Percentiles rank a stretch among this genome's conserved stretches.
These are phyloP conservation scores for Actinomortierella ambigua DNA, from an alignment of 371 early-diverging fungal genomes.

Conservation along the genomic window DNA sequence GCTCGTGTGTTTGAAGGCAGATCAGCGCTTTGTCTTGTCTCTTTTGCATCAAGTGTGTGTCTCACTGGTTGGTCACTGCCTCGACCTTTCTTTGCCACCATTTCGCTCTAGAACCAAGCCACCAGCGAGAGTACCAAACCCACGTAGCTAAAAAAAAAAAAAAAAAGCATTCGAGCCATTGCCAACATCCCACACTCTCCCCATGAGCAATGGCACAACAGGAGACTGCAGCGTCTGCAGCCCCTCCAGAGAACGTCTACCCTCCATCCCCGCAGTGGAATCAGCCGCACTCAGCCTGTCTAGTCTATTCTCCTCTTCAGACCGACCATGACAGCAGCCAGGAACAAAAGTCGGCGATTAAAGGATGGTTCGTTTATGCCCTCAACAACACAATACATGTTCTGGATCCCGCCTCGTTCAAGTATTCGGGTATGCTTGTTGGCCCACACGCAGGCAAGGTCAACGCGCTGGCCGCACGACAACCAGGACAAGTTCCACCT, in stretches of 20 bases:
- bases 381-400: constrained; percentile 38
- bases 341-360: constrained; percentile 3
- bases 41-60: background rate
- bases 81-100: background rate
- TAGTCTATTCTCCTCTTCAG: constrained; percentile 3
- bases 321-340: too few relatives aligned
- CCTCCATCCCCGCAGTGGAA: constrained; percentile 45
- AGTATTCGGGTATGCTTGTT: constrained; percentile 16
- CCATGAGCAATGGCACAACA: background rate
- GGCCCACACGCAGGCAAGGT: constrained; percentile 15
- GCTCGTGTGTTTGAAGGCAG: too few relatives aligned
- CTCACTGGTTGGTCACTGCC: background rate
- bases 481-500: background rate
- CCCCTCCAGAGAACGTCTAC: constrained; percentile 14
- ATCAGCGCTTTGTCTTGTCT: too few relatives aligned
- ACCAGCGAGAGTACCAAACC: background rate
- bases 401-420: constrained; percentile 38
- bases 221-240: too few relatives aligned
- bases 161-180: background rate
- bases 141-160: background rate
- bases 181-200: background rate
- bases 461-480: constrained; percentile 13
- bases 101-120: background rate
- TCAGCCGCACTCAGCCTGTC: constrained; percentile 36
- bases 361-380: constrained; percentile 38